A percentile compares a stretch with the other conserved stretches of the same genome.
These are phyloP conservation scores for Nannizzia gypsea DNA, from an alignment of 2,329 filamentous ascomycete species.

Conservation along the genomic window DNA sequence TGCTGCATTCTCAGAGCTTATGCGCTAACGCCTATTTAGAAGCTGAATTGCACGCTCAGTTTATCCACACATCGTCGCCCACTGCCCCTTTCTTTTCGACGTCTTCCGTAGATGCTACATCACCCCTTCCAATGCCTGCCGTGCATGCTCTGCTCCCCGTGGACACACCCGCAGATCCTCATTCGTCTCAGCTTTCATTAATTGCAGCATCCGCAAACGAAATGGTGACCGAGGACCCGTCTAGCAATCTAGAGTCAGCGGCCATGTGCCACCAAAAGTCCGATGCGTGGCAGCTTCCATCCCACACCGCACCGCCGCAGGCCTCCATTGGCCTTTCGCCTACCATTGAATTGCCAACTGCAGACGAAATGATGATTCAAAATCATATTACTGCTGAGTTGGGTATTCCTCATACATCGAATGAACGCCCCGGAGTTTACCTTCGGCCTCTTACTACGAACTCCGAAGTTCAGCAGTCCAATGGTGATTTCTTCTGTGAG, in stretches of 20 bases:
- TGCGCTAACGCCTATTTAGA: neutral
- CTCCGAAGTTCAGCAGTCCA: conserved; percentile 23
- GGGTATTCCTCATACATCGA: neutral
- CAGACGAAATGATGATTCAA: neutral
- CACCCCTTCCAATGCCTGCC: neutral
- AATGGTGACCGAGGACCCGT: conserved; percentile 30
- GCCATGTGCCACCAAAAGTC: conserved; percentile 19
- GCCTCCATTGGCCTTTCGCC: conserved; percentile 19
- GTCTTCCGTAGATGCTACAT: conserved; percentile 6
- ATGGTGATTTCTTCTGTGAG: conserved; percentile 27
- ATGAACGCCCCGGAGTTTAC: conserved; percentile 17
- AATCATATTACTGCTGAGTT: neutral
- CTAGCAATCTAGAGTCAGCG: conserved; percentile 25
- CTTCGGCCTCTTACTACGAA: conserved; percentile 35
- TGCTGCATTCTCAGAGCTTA: neutral
- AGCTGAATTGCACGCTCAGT: conserved; percentile 5
- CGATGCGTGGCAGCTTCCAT: neutral
- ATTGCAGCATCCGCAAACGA: conserved; percentile 38
- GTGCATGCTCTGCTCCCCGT: neutral
- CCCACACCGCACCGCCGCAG: neutral
- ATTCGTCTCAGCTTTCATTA: conserved; percentile 33
- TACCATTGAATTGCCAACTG: neutral
- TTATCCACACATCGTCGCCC: neutral
- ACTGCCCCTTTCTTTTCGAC: conserved; percentile 6
- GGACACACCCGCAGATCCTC: conserved; percentile 19